Evolutionary conservation across 441 rosid species (phyloP), one percentile per base, ranked within the genome.

Genomic region (Biscutella laevigata): DNA sequence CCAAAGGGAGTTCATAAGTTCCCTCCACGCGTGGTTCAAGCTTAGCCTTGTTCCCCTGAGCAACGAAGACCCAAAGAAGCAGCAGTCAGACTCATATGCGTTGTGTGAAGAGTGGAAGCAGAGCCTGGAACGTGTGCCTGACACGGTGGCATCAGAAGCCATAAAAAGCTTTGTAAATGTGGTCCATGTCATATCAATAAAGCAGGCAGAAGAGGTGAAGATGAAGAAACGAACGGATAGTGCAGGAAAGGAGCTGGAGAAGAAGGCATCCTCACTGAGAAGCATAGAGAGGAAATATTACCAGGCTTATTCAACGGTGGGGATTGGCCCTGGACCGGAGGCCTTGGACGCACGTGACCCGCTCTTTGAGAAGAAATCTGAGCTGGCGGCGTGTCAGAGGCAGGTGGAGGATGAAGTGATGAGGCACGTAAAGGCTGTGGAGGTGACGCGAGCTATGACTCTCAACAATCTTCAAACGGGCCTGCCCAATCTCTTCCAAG

Each of bases 101-200:
- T 87, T 91, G 68, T 85, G 73, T 10, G 98, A 91, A 2, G 96
- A 87, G 62, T 91, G 96, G 98, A 91, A 85, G 77, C 82, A 58
- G 24, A 82, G 88, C 38, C 87, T 91, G 11, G 98, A 83, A n/a
- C 82, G 86, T 2, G 92, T 87, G 35, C 98, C 96, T 2, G 96
- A 84, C 66, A 83, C 84, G 0, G 98, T 91, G 11, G 96, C 94
- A 47, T 87, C 96, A 1, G 98, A 81, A 71, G 96, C 98, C 51
- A 91, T 91, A 68, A 91, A 84, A 77, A 91, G 98, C 77, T 84
- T 91, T 21, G 67, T 84, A 60, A 78, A 78, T 1, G 80, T 91
- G 19, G 80, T 91, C 19, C 90, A 74, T 15, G 96, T 65, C 48
- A 91, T 91, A 71, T 74, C 82, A 0, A 42, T 21, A n/a, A 80